A percentile compares a stretch with the other conserved stretches of the same genome.
phyloP scores from a whole-genome alignment of 2,329 filamentous ascomycete genomes.

The Colletotrichum spinosum region DNA sequence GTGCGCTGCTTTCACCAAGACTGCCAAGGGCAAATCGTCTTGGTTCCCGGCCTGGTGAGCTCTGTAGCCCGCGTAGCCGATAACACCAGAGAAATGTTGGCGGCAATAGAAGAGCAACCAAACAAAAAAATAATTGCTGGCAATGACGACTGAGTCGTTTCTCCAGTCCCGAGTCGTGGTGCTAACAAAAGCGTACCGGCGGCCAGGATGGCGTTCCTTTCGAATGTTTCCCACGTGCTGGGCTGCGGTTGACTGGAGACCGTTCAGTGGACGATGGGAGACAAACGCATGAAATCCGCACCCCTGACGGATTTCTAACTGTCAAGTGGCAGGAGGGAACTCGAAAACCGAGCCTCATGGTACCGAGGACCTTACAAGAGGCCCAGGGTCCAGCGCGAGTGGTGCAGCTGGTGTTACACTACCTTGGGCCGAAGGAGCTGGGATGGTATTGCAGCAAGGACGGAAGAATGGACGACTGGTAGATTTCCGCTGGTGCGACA shows the following conservation, averaged over 20 bases:
- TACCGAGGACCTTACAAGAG: slow-evolving; percentile 2
- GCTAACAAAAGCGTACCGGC: slow-evolving; percentile 4
- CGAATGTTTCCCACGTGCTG: slow-evolving; percentile 26
- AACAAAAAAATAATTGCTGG: slow-evolving; percentile 7
- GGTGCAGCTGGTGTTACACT: neutral
- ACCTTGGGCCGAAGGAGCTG: slow-evolving; percentile 17
- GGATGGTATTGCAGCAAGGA: slow-evolving; percentile 26
- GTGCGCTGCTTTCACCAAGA: slow-evolving; percentile 22
- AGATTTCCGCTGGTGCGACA: slow-evolving; percentile 27
- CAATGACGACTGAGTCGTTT: slow-evolving; percentile 13
- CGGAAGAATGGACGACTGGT: slow-evolving; percentile 18
- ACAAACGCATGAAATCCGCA: slow-evolving; percentile 23
- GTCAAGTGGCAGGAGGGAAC: slow-evolving; percentile 27
- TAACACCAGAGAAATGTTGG: neutral
- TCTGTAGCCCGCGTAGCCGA: neutral
- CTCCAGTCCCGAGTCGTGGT: slow-evolving; percentile 28
- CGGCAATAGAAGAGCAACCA: slow-evolving; percentile 1
- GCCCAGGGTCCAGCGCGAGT: slow-evolving; percentile 17
- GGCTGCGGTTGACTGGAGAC: slow-evolving; percentile 8
- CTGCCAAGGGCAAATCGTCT: slow-evolving; percentile 22
- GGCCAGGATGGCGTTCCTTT: slow-evolving; percentile 20
- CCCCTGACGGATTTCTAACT: slow-evolving; percentile 19
- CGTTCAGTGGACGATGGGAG: slow-evolving; percentile 7
- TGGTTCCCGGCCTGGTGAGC: neutral
- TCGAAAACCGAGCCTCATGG: slow-evolving; percentile 21